Evolutionary conservation across 495 filamentous ascomycete species (phyloP).

Genomic region (Lindgomyces ingoldianus): DNA sequence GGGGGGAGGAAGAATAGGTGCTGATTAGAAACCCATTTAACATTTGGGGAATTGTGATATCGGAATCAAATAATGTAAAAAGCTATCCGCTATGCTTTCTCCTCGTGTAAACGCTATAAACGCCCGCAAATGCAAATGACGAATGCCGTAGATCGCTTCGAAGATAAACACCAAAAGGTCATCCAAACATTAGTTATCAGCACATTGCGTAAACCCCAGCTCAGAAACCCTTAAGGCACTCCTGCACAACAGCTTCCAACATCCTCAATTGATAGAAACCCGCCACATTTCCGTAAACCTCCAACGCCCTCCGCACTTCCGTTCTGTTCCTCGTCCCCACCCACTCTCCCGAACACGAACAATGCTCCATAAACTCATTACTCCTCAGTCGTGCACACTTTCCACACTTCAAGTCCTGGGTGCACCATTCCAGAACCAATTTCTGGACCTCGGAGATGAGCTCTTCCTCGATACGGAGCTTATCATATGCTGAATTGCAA

Average conservation of each 20-base stretch:
- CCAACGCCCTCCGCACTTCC: constrained; percentile 65
- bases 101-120: constrained; percentile 11
- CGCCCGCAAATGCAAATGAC: constrained; percentile 4
- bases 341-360: constrained; percentile 87
- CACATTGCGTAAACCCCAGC: neutral
- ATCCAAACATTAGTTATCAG: neutral
- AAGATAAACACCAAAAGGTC: too few relatives aligned
- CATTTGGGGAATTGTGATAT: too few relatives aligned
- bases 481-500: constrained; percentile 74
- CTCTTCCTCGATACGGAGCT: constrained; percentile 77
- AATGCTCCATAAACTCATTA: constrained; percentile 97
- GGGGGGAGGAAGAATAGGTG: too few relatives aligned
- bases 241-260: constrained; percentile 71
- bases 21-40: too few relatives aligned
- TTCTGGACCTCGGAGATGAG: constrained; percentile 76
- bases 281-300: constrained; percentile 71
- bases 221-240: constrained; percentile 41
- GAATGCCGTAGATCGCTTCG: neutral
- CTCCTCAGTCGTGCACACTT: constrained; percentile 66
- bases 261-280: constrained; percentile 77
- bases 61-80: too few relatives aligned
- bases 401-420: constrained; percentile 85
- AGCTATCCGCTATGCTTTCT: too few relatives aligned
- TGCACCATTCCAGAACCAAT: constrained; percentile 75
- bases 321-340: constrained; percentile 66